Percentiles rank a stretch among this genome's conserved stretches.
phyloP scores from a whole-genome alignment of 2,329 filamentous ascomycete species.

The Didymella arachidicola region DNA sequence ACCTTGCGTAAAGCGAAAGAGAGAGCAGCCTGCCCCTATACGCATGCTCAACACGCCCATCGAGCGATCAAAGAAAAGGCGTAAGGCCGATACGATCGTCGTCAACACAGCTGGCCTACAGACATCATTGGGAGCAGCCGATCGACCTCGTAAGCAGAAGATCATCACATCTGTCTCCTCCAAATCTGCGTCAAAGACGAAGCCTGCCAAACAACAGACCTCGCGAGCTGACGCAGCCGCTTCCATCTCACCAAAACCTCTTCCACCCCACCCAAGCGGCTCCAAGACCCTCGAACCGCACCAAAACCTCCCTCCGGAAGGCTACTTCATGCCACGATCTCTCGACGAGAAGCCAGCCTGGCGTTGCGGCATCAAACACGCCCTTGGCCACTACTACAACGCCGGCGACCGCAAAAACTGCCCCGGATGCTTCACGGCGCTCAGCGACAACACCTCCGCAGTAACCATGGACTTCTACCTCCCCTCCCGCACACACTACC shows the following conservation, averaged over 20 bases:
- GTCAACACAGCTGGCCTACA: background rate
- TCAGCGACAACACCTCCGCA: background rate
- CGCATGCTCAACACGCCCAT: background rate
- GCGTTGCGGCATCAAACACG: background rate
- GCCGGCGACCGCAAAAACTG: background rate
- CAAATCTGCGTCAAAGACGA: background rate
- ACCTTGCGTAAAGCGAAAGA: background rate
- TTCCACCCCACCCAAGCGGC: background rate
- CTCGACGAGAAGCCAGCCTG: background rate
- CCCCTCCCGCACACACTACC: background rate
- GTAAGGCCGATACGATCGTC: background rate
- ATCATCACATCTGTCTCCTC: background rate
- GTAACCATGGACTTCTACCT: background rate
- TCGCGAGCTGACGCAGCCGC: background rate
- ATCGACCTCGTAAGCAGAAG: background rate
- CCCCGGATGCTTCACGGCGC: background rate
- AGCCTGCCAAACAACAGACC: background rate
- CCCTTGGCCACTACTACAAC: background rate
- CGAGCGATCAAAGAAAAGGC: background rate
- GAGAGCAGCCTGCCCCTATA: background rate
- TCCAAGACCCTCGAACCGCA: background rate
- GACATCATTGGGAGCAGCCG: background rate
- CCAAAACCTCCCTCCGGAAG: background rate
- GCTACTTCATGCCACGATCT: background rate
- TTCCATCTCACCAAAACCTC: background rate